Conservation (phyloP, 106 monocot species). For the Dendrobium huoshanense region DNA sequence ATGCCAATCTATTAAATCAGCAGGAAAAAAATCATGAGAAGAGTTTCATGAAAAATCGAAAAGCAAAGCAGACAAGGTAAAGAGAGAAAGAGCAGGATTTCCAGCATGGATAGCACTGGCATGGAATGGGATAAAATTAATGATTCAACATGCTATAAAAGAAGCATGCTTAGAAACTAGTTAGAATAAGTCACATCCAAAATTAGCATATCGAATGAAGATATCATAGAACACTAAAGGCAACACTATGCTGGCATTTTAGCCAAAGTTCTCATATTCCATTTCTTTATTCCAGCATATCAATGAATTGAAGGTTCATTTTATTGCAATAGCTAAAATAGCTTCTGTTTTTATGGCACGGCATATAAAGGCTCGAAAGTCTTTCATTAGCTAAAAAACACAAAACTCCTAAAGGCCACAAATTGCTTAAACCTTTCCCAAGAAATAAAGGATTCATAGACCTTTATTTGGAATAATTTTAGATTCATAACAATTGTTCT, state of each 20-base stretch:
- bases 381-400: background rate
- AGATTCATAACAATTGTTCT: background rate
- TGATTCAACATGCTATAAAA: background rate
- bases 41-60: background rate
- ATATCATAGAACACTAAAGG: background rate
- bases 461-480: background rate
- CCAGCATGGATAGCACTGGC: background rate
- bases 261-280: background rate
- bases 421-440: background rate
- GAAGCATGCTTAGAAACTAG: background rate
- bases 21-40: background rate
- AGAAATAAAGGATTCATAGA: background rate
- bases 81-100: background rate
- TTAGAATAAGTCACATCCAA: background rate
- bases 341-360: too few relatives aligned
- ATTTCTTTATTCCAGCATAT: background rate
- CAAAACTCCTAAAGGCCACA: background rate
- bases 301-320: background rate
- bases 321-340: background rate
- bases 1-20: constrained; percentile 52
- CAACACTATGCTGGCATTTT: background rate
- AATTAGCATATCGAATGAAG: background rate
- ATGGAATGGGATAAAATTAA: background rate
- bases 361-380: too few relatives aligned
- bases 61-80: background rate